These are phyloP conservation scores for Cyberlindnera saturnus DNA, from an alignment of 805 yeast genomes.

Conservation along the genomic window DNA sequence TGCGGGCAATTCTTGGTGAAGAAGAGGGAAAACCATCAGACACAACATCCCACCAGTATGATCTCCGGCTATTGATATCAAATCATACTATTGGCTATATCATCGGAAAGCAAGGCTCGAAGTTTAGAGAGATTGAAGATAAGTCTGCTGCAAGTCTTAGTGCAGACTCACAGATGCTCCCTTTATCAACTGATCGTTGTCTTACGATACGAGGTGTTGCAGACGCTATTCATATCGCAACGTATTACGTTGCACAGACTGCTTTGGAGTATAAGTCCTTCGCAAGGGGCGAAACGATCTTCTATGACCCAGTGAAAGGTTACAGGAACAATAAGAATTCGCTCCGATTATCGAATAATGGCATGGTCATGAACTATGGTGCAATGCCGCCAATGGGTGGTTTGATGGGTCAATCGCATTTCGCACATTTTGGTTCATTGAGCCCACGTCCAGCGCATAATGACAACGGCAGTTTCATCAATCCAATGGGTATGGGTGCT, in stretches of 20 bases:
- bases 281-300: conserved; percentile 49
- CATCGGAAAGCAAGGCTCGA: conserved; percentile 71
- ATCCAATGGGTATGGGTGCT: not conserved
- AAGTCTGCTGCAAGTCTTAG: conserved; percentile 69
- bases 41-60: conserved; percentile 45
- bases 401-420: not conserved
- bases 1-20: conserved; percentile 60
- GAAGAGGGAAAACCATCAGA: conserved; percentile 59
- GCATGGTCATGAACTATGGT: conserved; percentile 1
- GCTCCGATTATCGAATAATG: not conserved
- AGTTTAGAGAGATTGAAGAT: conserved; percentile 77
- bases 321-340: too few relatives aligned
- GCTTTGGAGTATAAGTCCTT: conserved; percentile 49
- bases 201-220: conserved; percentile 71
- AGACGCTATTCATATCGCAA: conserved; percentile 82
- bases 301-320: conserved; percentile 45
- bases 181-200: conserved; percentile 73
- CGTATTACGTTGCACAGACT: conserved; percentile 66
- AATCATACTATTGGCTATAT: conserved; percentile 76
- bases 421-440: not conserved
- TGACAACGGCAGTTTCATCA: too few relatives aligned
- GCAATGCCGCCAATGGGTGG: not conserved
- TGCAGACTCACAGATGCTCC: conserved; percentile 68
- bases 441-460: not conserved
- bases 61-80: conserved; percentile 61